phyloP scores from a whole-genome alignment of 306 rosid species.

The Erythrophleum fordii region DNA sequence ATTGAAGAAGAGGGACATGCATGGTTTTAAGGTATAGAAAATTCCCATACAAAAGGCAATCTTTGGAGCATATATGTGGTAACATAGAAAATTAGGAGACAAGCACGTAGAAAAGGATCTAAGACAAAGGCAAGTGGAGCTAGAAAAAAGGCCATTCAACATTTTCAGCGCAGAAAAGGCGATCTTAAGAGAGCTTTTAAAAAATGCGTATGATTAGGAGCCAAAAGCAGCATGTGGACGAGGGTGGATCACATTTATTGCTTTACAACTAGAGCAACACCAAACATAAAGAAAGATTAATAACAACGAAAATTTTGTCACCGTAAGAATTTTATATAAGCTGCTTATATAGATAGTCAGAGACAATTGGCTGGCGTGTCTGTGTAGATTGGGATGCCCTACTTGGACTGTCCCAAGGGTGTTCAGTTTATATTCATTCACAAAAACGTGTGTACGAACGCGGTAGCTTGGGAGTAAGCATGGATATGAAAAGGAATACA shows the following conservation, averaged over 20 bases:
- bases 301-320: conserved; percentile 33
- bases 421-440: conserved; percentile 18
- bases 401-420: conserved; percentile 33
- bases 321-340: background rate
- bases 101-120: conserved; percentile 15
- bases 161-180: background rate
- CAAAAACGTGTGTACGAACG: conserved; percentile 57
- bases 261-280: conserved; percentile 33
- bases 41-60: conserved; percentile 45
- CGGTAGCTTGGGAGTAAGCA: conserved; percentile 15
- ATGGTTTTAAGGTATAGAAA: conserved; percentile 31
- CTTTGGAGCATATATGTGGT: conserved; percentile 45
- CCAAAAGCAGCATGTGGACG: conserved; percentile 46
- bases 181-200: background rate
- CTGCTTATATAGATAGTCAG: conserved; percentile 24
- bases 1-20: conserved; percentile 30
- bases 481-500: background rate
- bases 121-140: conserved; percentile 42
- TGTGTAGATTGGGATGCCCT: conserved; percentile 15
- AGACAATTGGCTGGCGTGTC: conserved; percentile 43
- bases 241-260: conserved; percentile 46
- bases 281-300: conserved; percentile 36
- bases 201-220: conserved; percentile 5
- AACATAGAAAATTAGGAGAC: conserved; percentile 15
- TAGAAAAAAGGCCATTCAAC: background rate